phyloP scores from a whole-genome alignment of 2,329 filamentous ascomycete genomes.

The Diplodia mutila region DNA sequence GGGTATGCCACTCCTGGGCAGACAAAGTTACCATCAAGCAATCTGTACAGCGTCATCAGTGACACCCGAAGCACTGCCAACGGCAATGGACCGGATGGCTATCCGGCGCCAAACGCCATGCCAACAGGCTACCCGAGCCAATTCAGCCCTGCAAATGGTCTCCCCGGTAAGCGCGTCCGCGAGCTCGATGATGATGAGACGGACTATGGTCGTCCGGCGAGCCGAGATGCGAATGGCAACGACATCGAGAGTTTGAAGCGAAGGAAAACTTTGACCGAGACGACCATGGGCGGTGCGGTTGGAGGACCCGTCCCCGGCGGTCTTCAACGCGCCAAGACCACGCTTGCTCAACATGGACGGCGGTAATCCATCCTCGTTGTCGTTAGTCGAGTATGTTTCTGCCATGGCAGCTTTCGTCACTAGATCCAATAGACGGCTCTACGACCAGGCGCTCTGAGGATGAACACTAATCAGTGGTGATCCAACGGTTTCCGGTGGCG shows the following conservation, averaged over 20 bases:
- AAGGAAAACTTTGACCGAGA: conserved; percentile 74
- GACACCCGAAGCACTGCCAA: conserved; percentile 72
- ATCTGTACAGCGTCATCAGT: conserved; percentile 86
- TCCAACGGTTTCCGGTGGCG: not conserved
- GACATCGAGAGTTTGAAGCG: conserved; percentile 72
- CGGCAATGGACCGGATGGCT: conserved; percentile 70
- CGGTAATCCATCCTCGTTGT: conserved; percentile 11
- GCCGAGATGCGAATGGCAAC: conserved; percentile 56
- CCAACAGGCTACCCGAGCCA: conserved; percentile 68
- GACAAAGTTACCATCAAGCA: conserved; percentile 70
- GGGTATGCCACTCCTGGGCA: conserved; percentile 83
- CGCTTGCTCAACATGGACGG: conserved; percentile 24
- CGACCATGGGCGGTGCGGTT: conserved; percentile 49
- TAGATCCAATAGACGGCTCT: conserved; percentile 26
- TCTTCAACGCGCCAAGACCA: conserved; percentile 24
- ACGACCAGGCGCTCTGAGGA: conserved; percentile 19
- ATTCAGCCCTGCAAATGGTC: conserved; percentile 68
- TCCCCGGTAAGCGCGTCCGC: conserved; percentile 63
- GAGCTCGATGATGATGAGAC: conserved; percentile 67
- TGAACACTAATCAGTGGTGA: conserved; percentile 24
- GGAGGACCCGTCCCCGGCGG: conserved; percentile 40
- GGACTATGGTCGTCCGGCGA: conserved; percentile 66
- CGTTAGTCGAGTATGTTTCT: conserved; percentile 12
- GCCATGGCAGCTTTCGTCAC: conserved; percentile 25
- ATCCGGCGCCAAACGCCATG: conserved; percentile 65